Percentiles rank a stretch among this genome's conserved stretches.
These are phyloP conservation scores for Ephemerocybe angulata DNA, from an alignment of 768 basidiomycete genomes.

Conservation along the genomic window DNA sequence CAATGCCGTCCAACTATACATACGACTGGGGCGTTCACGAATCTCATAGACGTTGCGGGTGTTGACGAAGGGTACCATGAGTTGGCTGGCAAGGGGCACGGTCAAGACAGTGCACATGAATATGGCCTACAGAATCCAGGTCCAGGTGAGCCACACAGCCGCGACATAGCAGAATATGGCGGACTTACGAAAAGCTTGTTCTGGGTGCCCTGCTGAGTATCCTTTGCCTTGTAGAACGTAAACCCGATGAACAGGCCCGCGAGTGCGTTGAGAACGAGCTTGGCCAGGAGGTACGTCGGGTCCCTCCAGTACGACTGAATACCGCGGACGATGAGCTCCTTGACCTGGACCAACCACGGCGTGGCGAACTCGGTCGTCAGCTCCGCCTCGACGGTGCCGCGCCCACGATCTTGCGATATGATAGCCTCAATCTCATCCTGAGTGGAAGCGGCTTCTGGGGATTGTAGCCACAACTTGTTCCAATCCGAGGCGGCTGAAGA, in stretches of 20 bases:
- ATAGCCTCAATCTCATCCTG: slow-evolving; percentile 43
- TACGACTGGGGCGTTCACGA: slow-evolving; percentile 61
- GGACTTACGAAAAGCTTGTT: slow-evolving; percentile 60
- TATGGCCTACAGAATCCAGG: too few relatives aligned
- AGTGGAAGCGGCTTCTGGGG: slow-evolving; percentile 38
- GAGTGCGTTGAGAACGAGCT: slow-evolving; percentile 50
- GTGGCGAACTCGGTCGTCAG: slow-evolving; percentile 49
- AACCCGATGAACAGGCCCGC: slow-evolving; percentile 59
- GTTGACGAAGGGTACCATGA: slow-evolving; percentile 57
- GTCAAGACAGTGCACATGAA: slow-evolving; percentile 45
- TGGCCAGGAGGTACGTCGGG: slow-evolving; percentile 59
- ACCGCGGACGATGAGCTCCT: slow-evolving; percentile 43
- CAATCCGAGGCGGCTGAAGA: slow-evolving; percentile 54
- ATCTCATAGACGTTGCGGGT: slow-evolving; percentile 61
- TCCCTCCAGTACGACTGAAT: slow-evolving; percentile 48
- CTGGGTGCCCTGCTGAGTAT: slow-evolving; percentile 55
- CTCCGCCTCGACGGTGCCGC: slow-evolving; percentile 32
- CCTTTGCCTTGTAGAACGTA: slow-evolving; percentile 56
- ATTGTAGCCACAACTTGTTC: slow-evolving; percentile 52
- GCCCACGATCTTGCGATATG: slow-evolving; percentile 43
- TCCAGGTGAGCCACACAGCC: too few relatives aligned
- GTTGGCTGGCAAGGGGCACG: slow-evolving; percentile 58
- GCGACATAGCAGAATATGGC: slow-evolving; percentile 40
- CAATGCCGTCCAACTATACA: slow-evolving; percentile 63
- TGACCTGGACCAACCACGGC: slow-evolving; percentile 47